Evolutionary conservation across 768 basidiomycete genomes (phyloP).

Genomic region (Mycena maculata): DNA sequence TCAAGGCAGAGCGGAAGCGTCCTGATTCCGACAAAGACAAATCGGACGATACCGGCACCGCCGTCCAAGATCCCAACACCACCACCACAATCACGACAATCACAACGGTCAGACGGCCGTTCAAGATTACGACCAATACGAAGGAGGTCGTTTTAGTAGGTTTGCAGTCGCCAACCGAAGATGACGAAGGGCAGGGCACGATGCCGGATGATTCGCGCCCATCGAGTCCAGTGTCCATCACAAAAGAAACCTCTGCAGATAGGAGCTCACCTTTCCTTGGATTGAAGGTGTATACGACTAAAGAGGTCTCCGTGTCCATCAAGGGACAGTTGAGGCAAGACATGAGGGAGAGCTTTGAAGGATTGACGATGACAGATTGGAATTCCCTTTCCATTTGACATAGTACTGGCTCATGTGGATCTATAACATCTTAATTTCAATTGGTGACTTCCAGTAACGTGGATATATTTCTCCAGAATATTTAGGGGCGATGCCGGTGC

Average conservation of each 20-base stretch:
- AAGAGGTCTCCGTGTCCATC: slow-evolving; percentile 29
- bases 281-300: slow-evolving; percentile 38
- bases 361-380: slow-evolving; percentile 24
- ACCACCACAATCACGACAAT: slow-evolving; percentile 30
- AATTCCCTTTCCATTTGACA: slow-evolving; percentile 11
- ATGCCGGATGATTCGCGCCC: background rate
- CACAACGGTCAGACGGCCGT: slow-evolving; percentile 10
- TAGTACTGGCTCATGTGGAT: background rate
- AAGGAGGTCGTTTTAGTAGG: slow-evolving; percentile 32
- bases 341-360: slow-evolving; percentile 20
- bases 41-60: background rate
- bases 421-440: background rate
- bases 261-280: slow-evolving; percentile 33
- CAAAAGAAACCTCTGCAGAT: background rate
- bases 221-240: background rate
- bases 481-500: no score
- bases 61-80: background rate
- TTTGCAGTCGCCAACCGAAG: no score
- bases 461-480: no score
- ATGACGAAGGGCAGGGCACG: no score
- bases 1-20: slow-evolving; percentile 14
- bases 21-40: background rate
- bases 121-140: slow-evolving; percentile 26
- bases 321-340: slow-evolving; percentile 39
- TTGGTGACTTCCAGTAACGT: no score